phyloP scores from a whole-genome alignment of 805 yeast species.

The Helenozyma baotianmanensis region DNA sequence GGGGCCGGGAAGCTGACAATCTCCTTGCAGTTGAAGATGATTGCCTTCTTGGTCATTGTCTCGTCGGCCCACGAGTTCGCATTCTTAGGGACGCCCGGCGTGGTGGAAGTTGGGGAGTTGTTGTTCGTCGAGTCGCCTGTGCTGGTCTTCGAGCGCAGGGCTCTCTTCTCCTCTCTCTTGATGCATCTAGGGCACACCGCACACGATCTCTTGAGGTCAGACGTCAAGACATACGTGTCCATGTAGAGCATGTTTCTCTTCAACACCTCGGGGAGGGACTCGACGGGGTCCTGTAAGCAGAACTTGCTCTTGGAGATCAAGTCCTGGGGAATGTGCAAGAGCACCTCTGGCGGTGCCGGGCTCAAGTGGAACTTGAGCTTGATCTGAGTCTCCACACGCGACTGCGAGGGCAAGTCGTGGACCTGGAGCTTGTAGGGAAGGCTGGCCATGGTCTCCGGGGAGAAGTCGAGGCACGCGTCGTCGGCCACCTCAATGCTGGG shows the following conservation, averaged over 20 bases:
- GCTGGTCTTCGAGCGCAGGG: constrained; percentile 75
- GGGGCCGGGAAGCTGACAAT: constrained; percentile 70
- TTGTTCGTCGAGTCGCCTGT: constrained; percentile 5
- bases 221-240: constrained; percentile 76
- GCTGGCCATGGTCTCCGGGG: constrained; percentile 27
- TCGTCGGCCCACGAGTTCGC: constrained; percentile 77
- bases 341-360: constrained; percentile 72
- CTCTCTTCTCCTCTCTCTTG: constrained; percentile 89
- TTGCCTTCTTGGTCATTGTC: constrained; percentile 69
- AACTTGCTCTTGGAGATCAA: constrained; percentile 83
- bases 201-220: constrained; percentile 47
- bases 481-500: constrained; percentile 26
- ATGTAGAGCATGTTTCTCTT: constrained; percentile 55
- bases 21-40: constrained; percentile 89
- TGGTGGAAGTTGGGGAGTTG: constrained; percentile 10
- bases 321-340: constrained; percentile 80
- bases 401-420: constrained; percentile 65
- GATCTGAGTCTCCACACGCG: constrained; percentile 95
- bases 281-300: constrained; percentile 53
- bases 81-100: constrained; percentile 32
- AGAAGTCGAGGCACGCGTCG: constrained; percentile 34
- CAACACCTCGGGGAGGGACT: constrained; percentile 37
- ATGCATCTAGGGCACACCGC: constrained; percentile 85
- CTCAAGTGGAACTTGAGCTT: constrained; percentile 63
- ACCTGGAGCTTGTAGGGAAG: constrained; percentile 51